Evolutionary conservation across 257 asterid species (phyloP), one percentile per base, ranked within the genome.

Genomic region (Solanum virginianum): DNA sequence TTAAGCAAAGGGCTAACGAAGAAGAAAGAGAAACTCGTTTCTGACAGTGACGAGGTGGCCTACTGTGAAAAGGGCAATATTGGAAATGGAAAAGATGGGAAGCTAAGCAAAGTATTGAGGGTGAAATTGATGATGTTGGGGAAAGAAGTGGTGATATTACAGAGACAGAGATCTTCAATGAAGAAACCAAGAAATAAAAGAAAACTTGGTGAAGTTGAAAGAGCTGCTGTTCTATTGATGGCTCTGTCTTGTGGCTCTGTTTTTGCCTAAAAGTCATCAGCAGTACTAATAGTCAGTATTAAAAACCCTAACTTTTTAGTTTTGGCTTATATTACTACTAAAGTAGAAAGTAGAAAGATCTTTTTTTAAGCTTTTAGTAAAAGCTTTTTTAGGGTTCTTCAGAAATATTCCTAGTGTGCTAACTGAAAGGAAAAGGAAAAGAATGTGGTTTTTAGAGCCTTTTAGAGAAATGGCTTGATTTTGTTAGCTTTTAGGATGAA

Each of bases 191-290:
- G 87, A 82, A 88, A 74, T 39, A 80, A 85, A 43, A 84, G 85
- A 87, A 7, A 71, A 53, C 11, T 51, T 53, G 82, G 13, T 77
- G 86, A 88, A 85, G 53, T 89, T 93, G 92, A 92, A 90, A 18
- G 94, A 93, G 98, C 98, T 49, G 98, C 98, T 12, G 84, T 94
- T 84, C 91, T 94, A 22, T 80, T 95, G 83, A 92, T 95, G 96
- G 93, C 94, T 74, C 85, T 95, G 10, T 94, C 98, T 66, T 89
- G 93, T 90, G 95, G 95, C 85, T 92, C 93, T 81, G 89, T 90
- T 82, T 90, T 91, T 88, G 92, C 91, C 89, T 53, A 88, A 84
- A 88, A 57, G 4, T 17, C 24, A 11, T 39, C n/a, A 68, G 8
- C 75, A 49, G 45, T 15, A 75, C 45, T 14, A 49, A 7, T 15